Evolutionary conservation across 2,329 filamentous ascomycete genomes (phyloP).

Genomic region (Alternaria conjuncta): DNA sequence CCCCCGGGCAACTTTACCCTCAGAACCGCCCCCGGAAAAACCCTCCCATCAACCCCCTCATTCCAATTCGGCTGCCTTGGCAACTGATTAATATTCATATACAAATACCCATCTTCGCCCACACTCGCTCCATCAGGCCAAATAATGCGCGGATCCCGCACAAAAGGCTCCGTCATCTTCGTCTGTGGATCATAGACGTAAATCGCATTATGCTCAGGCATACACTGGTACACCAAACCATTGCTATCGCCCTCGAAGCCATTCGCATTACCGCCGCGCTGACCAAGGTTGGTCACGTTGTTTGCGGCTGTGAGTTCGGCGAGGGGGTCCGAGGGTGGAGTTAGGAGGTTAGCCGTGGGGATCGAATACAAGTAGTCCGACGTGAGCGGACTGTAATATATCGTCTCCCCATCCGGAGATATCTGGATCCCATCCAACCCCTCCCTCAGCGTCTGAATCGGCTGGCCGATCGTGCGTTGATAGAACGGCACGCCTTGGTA

Average conservation of each 20-base stretch:
- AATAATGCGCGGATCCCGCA: conserved; percentile 55
- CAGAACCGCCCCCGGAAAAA: conserved; percentile 55
- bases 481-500: conserved; percentile 56
- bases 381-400: conserved; percentile 55
- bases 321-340: conserved; percentile 48
- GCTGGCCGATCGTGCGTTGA: conserved; percentile 37
- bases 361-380: conserved; percentile 54
- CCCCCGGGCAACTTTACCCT: conserved; percentile 49
- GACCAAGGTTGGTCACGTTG: conserved; percentile 56
- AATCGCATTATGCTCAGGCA: conserved; percentile 58
- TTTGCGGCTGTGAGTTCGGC: conserved; percentile 53
- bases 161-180: conserved; percentile 52
- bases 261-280: conserved; percentile 57
- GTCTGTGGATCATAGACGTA: conserved; percentile 50
- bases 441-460: conserved; percentile 49
- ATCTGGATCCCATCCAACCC: conserved; percentile 59
- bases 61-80: conserved; percentile 58
- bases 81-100: conserved; percentile 57
- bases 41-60: conserved; percentile 51
- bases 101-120: conserved; percentile 48
- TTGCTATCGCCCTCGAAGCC: conserved; percentile 60
- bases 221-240: conserved; percentile 56
- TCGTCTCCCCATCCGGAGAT: conserved; percentile 53
- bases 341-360: conserved; percentile 52
- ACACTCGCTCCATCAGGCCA: conserved; percentile 55